phyloP scores from a whole-genome alignment of 2,329 filamentous ascomycete species.

The Xylariaceae sp. region DNA sequence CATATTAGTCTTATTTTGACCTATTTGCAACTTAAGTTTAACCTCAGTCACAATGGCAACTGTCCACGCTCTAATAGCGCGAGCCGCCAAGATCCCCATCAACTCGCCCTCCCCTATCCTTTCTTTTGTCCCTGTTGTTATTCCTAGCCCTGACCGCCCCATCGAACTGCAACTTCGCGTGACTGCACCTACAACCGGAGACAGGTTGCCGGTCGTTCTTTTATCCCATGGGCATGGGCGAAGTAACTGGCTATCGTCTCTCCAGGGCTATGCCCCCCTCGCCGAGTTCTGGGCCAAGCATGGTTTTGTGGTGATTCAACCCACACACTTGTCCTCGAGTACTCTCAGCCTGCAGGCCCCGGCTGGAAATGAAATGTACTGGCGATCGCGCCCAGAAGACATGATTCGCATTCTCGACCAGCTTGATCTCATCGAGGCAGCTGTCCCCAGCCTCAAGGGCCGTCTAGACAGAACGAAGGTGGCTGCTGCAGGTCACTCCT shows the following conservation, averaged over 20 bases:
- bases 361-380: constrained; percentile 38
- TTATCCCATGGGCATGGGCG: constrained; percentile 48
- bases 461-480: constrained; percentile 44
- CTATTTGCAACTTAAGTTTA: not conserved
- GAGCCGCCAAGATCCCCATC: constrained; percentile 44
- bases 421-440: constrained; percentile 44
- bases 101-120: constrained; percentile 40
- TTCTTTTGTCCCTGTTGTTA: constrained; percentile 40
- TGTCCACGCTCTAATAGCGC: constrained; percentile 36
- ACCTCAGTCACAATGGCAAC: constrained; percentile 17
- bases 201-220: constrained; percentile 47
- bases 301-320: constrained; percentile 51
- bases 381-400: constrained; percentile 44
- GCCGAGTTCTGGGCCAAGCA: constrained; percentile 50
- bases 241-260: constrained; percentile 48
- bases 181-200: constrained; percentile 41
- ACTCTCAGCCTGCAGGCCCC: constrained; percentile 35
- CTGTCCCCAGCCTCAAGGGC: constrained; percentile 41
- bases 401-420: constrained; percentile 46
- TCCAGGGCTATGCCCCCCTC: constrained; percentile 49
- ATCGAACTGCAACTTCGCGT: constrained; percentile 45
- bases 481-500: constrained; percentile 48
- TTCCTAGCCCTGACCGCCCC: constrained; percentile 35
- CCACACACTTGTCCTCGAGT: constrained; percentile 48
- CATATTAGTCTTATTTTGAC: not conserved